A percentile compares a stretch with the other conserved stretches of the same genome.
Conservation (phyloP, 257 asterid genomes). For the Lantana camara region DNA sequence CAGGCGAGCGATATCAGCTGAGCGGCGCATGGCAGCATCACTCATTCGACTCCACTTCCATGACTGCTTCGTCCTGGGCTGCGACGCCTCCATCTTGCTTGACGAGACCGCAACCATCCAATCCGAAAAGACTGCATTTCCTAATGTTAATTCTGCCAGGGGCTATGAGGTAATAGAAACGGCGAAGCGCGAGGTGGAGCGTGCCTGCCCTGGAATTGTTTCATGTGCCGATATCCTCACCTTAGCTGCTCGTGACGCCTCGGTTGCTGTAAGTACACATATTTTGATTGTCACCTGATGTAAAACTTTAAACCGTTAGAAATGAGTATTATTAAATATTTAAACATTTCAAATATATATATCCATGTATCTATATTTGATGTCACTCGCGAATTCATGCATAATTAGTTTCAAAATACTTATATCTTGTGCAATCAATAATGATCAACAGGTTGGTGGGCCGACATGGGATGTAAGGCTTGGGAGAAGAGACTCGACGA, state of each 20-base stretch:
- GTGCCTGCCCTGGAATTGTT: conserved; percentile 41
- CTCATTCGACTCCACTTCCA: conserved; percentile 54
- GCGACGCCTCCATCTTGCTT: conserved; percentile 46
- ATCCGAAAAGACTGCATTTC: conserved; percentile 41
- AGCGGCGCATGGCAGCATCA: conserved; percentile 53
- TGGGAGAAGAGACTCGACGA: conserved; percentile 47
- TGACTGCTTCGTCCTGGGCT: conserved; percentile 56
- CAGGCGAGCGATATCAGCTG: conserved; percentile 37
- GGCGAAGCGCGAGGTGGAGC: conserved; percentile 43
- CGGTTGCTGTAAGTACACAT: conserved; percentile 35
- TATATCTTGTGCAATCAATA: too few species aligned
- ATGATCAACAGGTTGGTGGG: conserved; percentile 38
- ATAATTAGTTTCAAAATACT: too few species aligned
- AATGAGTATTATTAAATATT: too few species aligned
- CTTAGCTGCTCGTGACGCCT: conserved; percentile 45
- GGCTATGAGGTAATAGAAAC: conserved; percentile 44
- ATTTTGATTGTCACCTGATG: too few species aligned
- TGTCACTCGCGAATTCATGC: too few species aligned
- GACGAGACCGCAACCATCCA: conserved; percentile 39
- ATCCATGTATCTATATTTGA: too few species aligned
- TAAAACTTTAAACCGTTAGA: too few species aligned
- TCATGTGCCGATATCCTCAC: conserved; percentile 46
- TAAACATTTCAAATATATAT: too few species aligned
- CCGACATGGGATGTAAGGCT: conserved; percentile 42
- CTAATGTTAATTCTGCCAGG: conserved; percentile 31